A percentile compares a stretch with the other conserved stretches of the same genome.
phyloP scores from a whole-genome alignment of 2,329 filamentous ascomycete species.

The Pseudogymnoascus sp. region DNA sequence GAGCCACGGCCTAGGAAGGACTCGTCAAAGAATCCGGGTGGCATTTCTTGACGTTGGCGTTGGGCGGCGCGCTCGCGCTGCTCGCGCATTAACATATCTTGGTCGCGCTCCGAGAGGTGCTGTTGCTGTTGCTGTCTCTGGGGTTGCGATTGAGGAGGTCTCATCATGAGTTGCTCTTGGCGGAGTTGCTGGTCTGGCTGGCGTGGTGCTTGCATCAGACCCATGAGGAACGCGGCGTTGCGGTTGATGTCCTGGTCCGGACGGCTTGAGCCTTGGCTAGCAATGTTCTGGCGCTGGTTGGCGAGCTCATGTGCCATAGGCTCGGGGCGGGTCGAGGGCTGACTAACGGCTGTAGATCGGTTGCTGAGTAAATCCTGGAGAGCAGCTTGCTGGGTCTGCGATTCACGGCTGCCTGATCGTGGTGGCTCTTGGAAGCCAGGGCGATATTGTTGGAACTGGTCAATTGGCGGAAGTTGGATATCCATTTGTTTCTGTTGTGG shows the following conservation, averaged over 20 bases:
- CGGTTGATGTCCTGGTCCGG: constrained; percentile 46
- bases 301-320: constrained; percentile 56
- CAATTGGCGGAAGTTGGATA: constrained; percentile 33
- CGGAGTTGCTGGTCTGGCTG: constrained; percentile 43
- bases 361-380: constrained; percentile 47
- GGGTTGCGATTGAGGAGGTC: constrained; percentile 25
- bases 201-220: constrained; percentile 60
- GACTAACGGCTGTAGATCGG: constrained; percentile 30
- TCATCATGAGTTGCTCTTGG: constrained; percentile 46
- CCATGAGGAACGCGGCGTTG: constrained; percentile 79
- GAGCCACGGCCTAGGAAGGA: constrained; percentile 22
- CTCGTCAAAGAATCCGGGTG: constrained; percentile 29
- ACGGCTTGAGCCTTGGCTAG: constrained; percentile 43
- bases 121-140: constrained; percentile 35
- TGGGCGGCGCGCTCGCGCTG: constrained; percentile 24
- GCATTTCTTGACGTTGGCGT: constrained; percentile 31
- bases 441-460: constrained; percentile 35
- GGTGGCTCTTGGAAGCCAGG: constrained; percentile 26
- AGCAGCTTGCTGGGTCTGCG: constrained; percentile 31
- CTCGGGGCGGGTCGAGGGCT: constrained; percentile 43
- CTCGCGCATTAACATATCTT: constrained; percentile 25
- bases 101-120: constrained; percentile 33
- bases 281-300: constrained; percentile 49
- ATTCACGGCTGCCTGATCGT: constrained; percentile 17
- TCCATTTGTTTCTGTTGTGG: constrained; percentile 39